Percentiles rank a stretch among this genome's conserved stretches.
Conservation (phyloP, 371 early-diverging fungal species). For the Cladochytrium tenue region DNA sequence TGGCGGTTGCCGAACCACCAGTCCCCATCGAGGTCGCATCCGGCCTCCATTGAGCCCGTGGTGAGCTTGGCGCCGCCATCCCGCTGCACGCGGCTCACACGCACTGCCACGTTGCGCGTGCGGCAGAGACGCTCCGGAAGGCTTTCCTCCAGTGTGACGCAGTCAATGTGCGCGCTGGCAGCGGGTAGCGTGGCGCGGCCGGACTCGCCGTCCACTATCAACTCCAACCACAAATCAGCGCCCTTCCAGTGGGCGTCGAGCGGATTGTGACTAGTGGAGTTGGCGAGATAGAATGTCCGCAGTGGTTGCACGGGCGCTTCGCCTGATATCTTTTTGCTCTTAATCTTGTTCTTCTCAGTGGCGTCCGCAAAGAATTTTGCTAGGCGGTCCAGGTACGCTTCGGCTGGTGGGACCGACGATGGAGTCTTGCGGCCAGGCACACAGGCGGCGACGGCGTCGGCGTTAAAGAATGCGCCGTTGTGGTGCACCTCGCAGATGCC, state of each 20-base stretch:
- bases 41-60: not conserved
- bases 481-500: constrained; percentile 1
- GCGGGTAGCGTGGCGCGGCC: not conserved
- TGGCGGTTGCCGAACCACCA: constrained; percentile 12
- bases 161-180: not conserved
- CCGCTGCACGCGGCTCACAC: not conserved
- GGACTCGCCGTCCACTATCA: not conserved
- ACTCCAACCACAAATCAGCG: not conserved
- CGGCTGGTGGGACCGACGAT: too few relatives aligned
- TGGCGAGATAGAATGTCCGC: too few relatives aligned
- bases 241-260: not conserved
- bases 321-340: not conserved
- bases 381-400: not conserved
- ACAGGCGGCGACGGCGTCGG: not conserved
- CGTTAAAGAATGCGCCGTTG: not conserved
- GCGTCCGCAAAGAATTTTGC: too few relatives aligned
- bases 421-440: not conserved
- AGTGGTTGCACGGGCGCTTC: not conserved
- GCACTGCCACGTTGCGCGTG: not conserved
- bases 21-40: constrained; percentile 15
- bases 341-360: not conserved
- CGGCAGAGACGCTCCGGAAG: constrained; percentile 1
- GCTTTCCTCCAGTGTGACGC: not conserved
- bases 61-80: not conserved
- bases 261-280: too few relatives aligned